Evolutionary conservation across 331 rosid species (phyloP).

Genomic region (Arachis monticola): DNA sequence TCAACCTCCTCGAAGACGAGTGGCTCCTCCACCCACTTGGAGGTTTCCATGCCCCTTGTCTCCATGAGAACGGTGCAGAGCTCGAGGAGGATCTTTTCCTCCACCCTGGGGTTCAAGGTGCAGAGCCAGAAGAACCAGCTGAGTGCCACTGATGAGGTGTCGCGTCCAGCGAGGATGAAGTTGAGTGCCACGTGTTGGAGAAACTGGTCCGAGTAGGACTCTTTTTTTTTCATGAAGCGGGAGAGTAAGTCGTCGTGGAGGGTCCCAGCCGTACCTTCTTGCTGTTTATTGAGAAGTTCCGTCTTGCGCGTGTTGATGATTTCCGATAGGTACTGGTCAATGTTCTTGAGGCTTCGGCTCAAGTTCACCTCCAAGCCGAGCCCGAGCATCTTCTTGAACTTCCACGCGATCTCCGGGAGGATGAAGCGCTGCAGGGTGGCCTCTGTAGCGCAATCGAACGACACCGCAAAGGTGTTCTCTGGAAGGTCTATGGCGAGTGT

Average conservation of each 20-base stretch:
- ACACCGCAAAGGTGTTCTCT: constrained; percentile 61
- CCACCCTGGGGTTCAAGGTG: constrained; percentile 49
- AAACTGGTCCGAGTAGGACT: constrained; percentile 62
- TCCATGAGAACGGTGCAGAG: constrained; percentile 62
- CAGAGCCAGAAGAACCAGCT: constrained; percentile 90
- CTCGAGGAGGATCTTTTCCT: constrained; percentile 65
- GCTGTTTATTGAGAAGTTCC: constrained; percentile 47
- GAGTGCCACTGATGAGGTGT: constrained; percentile 80
- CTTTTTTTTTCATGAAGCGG: constrained; percentile 79
- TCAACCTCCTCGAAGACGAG: constrained; percentile 78
- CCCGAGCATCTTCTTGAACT: constrained; percentile 65
- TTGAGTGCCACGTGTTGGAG: constrained; percentile 84
- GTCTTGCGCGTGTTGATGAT: constrained; percentile 67
- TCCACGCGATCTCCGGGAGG: constrained; percentile 65
- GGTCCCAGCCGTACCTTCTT: constrained; percentile 8
- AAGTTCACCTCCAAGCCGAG: constrained; percentile 72
- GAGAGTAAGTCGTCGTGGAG: constrained; percentile 76
- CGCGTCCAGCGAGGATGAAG: constrained; percentile 90
- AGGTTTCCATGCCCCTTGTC: constrained; percentile 59
- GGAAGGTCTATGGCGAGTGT: constrained; percentile 60
- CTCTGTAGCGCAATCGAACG: constrained; percentile 79
- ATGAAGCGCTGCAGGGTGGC: constrained; percentile 74
- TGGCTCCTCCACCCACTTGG: constrained; percentile 67
- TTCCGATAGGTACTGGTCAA: constrained; percentile 50
- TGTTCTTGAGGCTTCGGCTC: constrained; percentile 51